These are phyloP conservation scores for Picochlorum sp. DNA, from an alignment of 139 green algal species.

Conservation along the genomic window DNA sequence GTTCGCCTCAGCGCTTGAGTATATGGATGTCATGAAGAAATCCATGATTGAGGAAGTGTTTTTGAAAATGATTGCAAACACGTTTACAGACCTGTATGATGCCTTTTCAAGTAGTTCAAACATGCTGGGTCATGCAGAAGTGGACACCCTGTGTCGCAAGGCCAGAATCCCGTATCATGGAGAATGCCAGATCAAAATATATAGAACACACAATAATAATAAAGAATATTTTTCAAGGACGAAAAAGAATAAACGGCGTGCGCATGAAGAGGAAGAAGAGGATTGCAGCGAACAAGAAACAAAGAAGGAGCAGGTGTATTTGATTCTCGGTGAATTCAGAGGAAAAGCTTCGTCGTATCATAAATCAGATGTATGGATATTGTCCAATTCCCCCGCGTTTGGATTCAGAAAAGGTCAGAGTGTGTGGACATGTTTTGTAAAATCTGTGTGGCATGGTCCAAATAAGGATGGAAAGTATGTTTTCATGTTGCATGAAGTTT, in stretches of 20 bases:
- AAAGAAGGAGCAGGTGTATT: slow-evolving; percentile 15
- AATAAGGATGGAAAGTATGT: slow-evolving; percentile 61
- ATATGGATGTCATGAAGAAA: slow-evolving; percentile 19
- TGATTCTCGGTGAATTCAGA: slow-evolving; percentile 21
- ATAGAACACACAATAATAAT: neutral
- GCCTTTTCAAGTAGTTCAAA: neutral
- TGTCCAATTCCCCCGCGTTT: slow-evolving; percentile 35
- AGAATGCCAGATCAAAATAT: slow-evolving; percentile 29
- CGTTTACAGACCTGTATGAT: slow-evolving; percentile 13
- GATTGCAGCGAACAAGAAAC: neutral
- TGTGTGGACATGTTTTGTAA: slow-evolving; percentile 24
- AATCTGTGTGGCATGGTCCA: slow-evolving; percentile 63
- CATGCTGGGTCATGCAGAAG: too few relatives aligned
- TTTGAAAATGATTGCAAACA: slow-evolving; percentile 29
- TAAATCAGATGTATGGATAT: slow-evolving; percentile 59
- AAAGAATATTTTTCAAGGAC: slow-evolving; percentile 7
- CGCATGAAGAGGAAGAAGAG: slow-evolving; percentile 8
- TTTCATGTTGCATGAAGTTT: neutral
- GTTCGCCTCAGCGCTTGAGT: slow-evolving; percentile 24
- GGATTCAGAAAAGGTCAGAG: neutral
- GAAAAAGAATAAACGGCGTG: neutral
- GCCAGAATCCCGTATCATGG: slow-evolving; percentile 28
- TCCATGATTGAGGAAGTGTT: slow-evolving; percentile 50
- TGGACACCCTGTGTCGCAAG: neutral
- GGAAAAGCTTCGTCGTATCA: slow-evolving; percentile 25